Base-by-base conservation (phyloP, 2,329 filamentous ascomycete genomes). In the Arthrobotrys conoides region DNA sequence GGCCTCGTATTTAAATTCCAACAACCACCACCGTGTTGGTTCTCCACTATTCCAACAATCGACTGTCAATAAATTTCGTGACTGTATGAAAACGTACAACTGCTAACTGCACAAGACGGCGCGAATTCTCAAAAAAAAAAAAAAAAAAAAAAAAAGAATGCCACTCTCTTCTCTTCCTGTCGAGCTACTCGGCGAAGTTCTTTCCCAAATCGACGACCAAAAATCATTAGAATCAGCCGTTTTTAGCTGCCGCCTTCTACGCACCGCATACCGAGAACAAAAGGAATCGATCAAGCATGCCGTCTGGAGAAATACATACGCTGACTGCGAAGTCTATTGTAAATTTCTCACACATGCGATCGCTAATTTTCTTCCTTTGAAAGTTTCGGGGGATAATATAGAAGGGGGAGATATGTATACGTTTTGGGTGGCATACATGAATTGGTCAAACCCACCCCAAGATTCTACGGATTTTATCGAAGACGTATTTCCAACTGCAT, bases 121-220 rank as follows among this genome's bases (percentile, higher is more conserved):
- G 10, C 36, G 9, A 8, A 30, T 2, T 14, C 36, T 14, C 36
- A 8, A 8, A 1, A 27, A 9, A n/a, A n/a, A n/a, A n/a, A 8
- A 8, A 1, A 27, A 9, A n/a, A 8, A 8, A 1, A 27, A 9
- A n/a, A n/a, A n/a, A n/a, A n/a, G n/a, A n/a, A 65, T 53, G 24
- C 18, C 67, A 10, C 27, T 71, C 5, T 20, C 24, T 0, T 38
- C 18, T 5, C 46, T 71, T 10, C 57, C 68, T 0, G 20, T 59
- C 3, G 68, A 71, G 46, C 36, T 71, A 9, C 16, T 71, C 2
- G 55, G n/a, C 20, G 48, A 57, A n/a, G 55, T 71, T 46, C 55
- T 71, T 10, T 55, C 38, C 30, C 57, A 71, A 41, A n/a, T 33
- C 46, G 57, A 71, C 36, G 59, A 65, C 18, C 5, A 16, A 8